These are phyloP conservation scores for Linderniella brevidens DNA, from an alignment of 257 asterid species.

Conservation along the genomic window DNA sequence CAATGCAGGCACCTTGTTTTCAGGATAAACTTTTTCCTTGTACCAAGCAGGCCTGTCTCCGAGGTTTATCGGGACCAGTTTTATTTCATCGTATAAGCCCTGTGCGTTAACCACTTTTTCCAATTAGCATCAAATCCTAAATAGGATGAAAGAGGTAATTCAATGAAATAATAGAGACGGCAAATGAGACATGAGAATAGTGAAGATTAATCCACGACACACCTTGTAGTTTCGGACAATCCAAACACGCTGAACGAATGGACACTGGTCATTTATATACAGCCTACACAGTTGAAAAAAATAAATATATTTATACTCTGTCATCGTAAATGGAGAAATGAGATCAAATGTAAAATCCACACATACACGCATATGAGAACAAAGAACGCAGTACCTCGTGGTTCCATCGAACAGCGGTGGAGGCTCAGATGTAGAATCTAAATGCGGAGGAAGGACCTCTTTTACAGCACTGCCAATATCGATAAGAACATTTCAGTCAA, in stretches of 20 bases:
- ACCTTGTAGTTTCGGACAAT: slow-evolving; percentile 61
- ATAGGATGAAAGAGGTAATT: too few relatives aligned
- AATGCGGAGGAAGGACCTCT: slow-evolving; percentile 36
- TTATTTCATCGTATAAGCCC: slow-evolving; percentile 64
- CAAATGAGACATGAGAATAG: background rate
- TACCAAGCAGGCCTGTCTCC: slow-evolving; percentile 81
- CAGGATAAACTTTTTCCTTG: slow-evolving; percentile 75
- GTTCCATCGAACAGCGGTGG: slow-evolving; percentile 67
- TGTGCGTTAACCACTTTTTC: slow-evolving; percentile 9
- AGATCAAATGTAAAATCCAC: background rate
- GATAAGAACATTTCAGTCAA: too few relatives aligned
- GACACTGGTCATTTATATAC: slow-evolving; percentile 45
- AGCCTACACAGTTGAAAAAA: slow-evolving; percentile 30
- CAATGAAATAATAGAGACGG: too few relatives aligned
- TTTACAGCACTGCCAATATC: slow-evolving; percentile 20
- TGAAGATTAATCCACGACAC: background rate
- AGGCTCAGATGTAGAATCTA: slow-evolving; percentile 44
- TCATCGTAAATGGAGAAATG: background rate
- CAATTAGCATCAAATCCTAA: slow-evolving; percentile 1
- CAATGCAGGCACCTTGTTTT: slow-evolving; percentile 74
- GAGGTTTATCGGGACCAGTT: slow-evolving; percentile 65
- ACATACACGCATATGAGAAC: background rate
- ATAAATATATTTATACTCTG: background rate
- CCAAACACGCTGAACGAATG: slow-evolving; percentile 69
- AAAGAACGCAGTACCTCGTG: slow-evolving; percentile 25